A percentile compares a stretch with the other conserved stretches of the same genome.
These are phyloP conservation scores for Neoboletus magnificus DNA, from an alignment of 768 basidiomycete genomes.

Conservation along the genomic window DNA sequence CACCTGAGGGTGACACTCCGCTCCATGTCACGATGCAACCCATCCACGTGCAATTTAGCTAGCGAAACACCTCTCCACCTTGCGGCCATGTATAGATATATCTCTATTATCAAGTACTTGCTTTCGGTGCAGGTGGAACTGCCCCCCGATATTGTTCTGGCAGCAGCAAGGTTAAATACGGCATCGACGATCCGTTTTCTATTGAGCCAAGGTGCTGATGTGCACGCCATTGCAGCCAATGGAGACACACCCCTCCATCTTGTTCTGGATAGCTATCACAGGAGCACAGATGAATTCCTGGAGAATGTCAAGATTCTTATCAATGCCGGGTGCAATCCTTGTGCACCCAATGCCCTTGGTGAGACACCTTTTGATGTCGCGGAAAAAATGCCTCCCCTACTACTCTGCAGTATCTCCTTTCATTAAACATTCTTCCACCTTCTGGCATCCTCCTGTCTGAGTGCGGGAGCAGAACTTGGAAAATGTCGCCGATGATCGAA, in stretches of 20 bases:
- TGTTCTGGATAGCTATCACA: rapidly evolving
- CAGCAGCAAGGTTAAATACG: rapidly evolving
- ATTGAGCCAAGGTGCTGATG: neutral
- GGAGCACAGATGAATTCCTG: neutral
- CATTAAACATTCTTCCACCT: neutral
- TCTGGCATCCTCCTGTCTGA: neutral
- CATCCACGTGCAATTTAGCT: neutral
- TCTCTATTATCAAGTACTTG: neutral
- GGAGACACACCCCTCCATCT: neutral
- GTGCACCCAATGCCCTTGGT: neutral
- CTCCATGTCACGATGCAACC: conserved; percentile 2
- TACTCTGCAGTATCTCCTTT: neutral
- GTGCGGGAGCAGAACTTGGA: neutral
- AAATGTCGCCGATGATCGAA: neutral
- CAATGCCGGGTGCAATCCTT: neutral
- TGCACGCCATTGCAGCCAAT: neutral
- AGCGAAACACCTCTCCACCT: neutral
- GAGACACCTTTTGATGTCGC: neutral
- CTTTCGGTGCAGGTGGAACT: neutral
- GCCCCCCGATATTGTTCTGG: neutral
- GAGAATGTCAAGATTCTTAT: neutral
- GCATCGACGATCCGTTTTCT: neutral
- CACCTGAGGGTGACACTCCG: too few relatives aligned
- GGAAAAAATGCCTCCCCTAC: neutral
- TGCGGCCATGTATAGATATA: neutral